Percentiles rank a stretch among this genome's conserved stretches.
phyloP scores from a whole-genome alignment of 768 basidiomycete genomes.

The Termitomyces sp. region DNA sequence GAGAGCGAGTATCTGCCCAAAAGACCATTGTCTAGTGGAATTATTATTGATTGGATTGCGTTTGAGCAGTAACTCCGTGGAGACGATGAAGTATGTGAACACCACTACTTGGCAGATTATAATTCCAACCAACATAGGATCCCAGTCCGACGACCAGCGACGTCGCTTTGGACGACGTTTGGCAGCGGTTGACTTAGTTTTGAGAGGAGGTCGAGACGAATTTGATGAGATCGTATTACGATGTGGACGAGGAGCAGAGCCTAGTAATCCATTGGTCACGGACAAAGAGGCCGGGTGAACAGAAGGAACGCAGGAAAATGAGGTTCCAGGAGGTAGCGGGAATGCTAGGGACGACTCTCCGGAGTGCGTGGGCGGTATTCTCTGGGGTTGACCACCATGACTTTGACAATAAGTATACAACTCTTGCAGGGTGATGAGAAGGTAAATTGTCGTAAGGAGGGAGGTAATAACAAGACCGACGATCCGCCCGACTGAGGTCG shows the following conservation, averaged over 20 bases:
- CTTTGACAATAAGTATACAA: conserved; percentile 23
- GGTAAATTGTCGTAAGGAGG: conserved; percentile 25
- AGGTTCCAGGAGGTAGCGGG: background rate
- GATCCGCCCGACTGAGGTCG: conserved; percentile 25
- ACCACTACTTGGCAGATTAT: conserved; percentile 30
- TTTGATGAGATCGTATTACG: background rate
- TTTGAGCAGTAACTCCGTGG: conserved; percentile 29
- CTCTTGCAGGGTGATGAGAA: conserved; percentile 29
- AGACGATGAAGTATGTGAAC: conserved; percentile 35
- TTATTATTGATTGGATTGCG: conserved; percentile 22
- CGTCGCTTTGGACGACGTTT: conserved; percentile 25
- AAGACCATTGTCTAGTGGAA: conserved; percentile 26
- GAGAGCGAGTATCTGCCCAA: conserved; percentile 38
- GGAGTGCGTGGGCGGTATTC: background rate
- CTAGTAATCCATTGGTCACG: background rate
- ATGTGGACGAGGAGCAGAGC: background rate
- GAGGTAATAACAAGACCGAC: conserved; percentile 26
- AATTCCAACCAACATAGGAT: conserved; percentile 37
- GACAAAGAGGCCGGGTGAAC: background rate
- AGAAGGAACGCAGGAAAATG: background rate
- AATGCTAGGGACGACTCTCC: background rate
- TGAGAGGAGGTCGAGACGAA: background rate
- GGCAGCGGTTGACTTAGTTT: background rate
- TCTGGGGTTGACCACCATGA: background rate
- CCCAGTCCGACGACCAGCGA: conserved; percentile 27